Conservation (phyloP, 2,329 filamentous ascomycete genomes). For the Aurifilum marmelostoma region DNA sequence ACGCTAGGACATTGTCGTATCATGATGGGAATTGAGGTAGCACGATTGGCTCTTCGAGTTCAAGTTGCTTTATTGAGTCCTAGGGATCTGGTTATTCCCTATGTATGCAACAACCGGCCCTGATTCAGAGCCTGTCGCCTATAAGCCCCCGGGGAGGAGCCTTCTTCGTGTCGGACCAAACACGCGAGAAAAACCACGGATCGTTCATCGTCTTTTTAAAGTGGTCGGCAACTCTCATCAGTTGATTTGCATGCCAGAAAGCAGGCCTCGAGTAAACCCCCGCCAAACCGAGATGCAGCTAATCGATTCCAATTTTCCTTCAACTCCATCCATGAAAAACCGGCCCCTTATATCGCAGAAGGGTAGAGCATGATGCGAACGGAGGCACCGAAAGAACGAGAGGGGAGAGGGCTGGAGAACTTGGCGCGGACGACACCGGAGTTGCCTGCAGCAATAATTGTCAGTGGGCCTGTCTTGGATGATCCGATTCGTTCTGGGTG, state of each 20-base stretch:
- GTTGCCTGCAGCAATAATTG: conserved; percentile 67
- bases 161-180: conserved; percentile 31
- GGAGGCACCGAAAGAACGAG: conserved; percentile 94
- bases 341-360: conserved; percentile 84
- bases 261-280: conserved; percentile 28
- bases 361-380: conserved; percentile 98
- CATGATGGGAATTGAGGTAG: conserved; percentile 11
- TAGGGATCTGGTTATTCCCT: conserved; percentile 28
- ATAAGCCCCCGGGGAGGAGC: conserved; percentile 19
- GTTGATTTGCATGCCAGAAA: conserved; percentile 31
- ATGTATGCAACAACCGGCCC: conserved; percentile 25
- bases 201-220: conserved; percentile 25
- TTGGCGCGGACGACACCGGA: conserved; percentile 97
- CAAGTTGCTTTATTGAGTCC: conserved; percentile 29
- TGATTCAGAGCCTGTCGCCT: conserved; percentile 22
- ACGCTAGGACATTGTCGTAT: not conserved
- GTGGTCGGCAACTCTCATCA: conserved; percentile 29
- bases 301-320: conserved; percentile 32
- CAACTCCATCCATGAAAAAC: conserved; percentile 37
- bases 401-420: conserved; percentile 94
- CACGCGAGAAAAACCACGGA: conserved; percentile 30
- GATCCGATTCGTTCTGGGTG: conserved; percentile 20
- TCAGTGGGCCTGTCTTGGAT: conserved; percentile 23
- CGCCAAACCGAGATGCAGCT: conserved; percentile 33
- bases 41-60: conserved; percentile 29